These are phyloP conservation scores for Pichia eremophila DNA, from an alignment of 805 yeast genomes.

Conservation along the genomic window DNA sequence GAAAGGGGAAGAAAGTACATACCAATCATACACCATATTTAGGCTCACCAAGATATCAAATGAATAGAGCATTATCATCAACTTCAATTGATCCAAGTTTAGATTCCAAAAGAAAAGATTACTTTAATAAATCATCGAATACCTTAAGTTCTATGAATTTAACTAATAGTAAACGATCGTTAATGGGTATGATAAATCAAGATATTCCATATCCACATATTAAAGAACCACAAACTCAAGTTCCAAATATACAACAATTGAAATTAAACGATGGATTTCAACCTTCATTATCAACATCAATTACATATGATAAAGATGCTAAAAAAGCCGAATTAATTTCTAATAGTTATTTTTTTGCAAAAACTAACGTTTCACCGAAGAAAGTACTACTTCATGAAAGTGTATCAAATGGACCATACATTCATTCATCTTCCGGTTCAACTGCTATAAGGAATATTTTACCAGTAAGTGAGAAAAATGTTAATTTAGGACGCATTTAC, in stretches of 20 bases:
- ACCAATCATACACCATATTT: background rate
- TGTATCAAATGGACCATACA: constrained; percentile 2
- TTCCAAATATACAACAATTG: background rate
- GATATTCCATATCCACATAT: constrained; percentile 9
- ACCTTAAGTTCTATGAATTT: constrained; percentile 1
- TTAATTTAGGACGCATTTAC: constrained; percentile 26
- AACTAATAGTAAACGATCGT: constrained; percentile 15
- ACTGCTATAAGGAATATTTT: constrained; percentile 22
- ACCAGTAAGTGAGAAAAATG: constrained; percentile 26
- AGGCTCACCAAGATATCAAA: constrained; percentile 3
- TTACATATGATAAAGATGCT: background rate
- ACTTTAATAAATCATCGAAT: background rate
- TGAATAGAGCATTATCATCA: constrained; percentile 2
- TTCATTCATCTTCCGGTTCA: constrained; percentile 21
- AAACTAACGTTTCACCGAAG: background rate
- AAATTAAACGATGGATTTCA: background rate
- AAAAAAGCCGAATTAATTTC: background rate
- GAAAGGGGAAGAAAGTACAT: constrained; percentile 22
- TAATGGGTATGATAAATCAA: constrained; percentile 21
- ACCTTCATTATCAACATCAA: background rate
- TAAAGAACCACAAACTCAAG: constrained; percentile 2
- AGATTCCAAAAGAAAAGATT: background rate
- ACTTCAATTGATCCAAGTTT: background rate
- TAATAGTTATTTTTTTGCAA: background rate
- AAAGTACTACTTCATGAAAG: background rate